Evolutionary conservation across 2,329 filamentous ascomycete genomes (phyloP).

Genomic region (Plectosphaerella cucumerina): DNA sequence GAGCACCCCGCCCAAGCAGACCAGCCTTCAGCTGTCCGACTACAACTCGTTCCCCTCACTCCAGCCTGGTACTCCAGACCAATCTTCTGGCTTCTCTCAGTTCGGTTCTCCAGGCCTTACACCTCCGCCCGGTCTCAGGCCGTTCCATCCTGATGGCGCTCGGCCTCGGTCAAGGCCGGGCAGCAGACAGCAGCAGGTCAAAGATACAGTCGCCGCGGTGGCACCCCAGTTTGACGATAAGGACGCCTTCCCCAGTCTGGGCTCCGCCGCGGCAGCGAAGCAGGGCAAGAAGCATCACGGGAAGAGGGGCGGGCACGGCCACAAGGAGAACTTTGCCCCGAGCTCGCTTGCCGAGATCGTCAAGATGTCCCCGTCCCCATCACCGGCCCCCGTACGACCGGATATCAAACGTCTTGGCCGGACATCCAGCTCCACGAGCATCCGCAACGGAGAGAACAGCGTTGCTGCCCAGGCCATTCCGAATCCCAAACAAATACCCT

Average conservation of each 20-base stretch:
- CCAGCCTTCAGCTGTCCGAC: conserved; percentile 76
- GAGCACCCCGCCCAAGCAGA: conserved; percentile 61
- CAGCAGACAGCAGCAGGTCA: conserved; percentile 69
- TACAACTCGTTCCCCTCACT: conserved; percentile 81
- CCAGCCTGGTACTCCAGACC: conserved; percentile 55
- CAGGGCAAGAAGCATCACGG: conserved; percentile 88
- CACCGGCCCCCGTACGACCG: conserved; percentile 50
- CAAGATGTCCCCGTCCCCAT: conserved; percentile 89
- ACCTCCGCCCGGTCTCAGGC: conserved; percentile 68
- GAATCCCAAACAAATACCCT: conserved; percentile 87
- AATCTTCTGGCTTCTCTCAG: conserved; percentile 48
- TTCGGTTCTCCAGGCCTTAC: conserved; percentile 52
- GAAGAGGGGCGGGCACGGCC: conserved; percentile 79
- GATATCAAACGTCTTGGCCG: conserved; percentile 56
- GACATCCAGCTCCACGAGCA: conserved; percentile 61
- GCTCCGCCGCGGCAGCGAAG: conserved; percentile 65
- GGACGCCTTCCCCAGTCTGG: conserved; percentile 89
- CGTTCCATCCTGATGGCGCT: conserved; percentile 57
- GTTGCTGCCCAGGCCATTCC: conserved; percentile 78
- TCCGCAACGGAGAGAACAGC: conserved; percentile 71
- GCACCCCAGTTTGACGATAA: conserved; percentile 85
- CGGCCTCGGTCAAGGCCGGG: conserved; percentile 77
- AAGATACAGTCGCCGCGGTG: conserved; percentile 53
- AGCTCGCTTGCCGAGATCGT: conserved; percentile 90
- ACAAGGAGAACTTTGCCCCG: conserved; percentile 62